A percentile compares a stretch with the other conserved stretches of the same genome.
phyloP scores from a whole-genome alignment of 495 filamentous ascomycete species.

The Xylaria grammica region DNA sequence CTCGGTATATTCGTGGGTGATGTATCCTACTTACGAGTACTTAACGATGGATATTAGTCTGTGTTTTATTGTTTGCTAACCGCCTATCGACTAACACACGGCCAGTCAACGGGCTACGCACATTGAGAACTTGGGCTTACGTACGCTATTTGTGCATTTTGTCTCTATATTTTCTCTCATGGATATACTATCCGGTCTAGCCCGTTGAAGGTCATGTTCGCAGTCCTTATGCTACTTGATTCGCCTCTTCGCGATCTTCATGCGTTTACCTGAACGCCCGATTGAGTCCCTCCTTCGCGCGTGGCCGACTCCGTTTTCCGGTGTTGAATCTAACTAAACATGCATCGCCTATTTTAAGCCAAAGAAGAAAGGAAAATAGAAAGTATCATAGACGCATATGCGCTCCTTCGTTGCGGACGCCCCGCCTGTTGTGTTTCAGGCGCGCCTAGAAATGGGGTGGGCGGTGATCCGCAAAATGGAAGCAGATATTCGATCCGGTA shows the following conservation, averaged over 20 bases:
- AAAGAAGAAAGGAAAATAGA: not conserved
- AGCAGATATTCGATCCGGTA: not conserved
- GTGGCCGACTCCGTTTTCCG: not conserved
- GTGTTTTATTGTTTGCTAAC: no score
- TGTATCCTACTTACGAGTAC: no score
- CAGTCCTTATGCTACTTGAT: no score
- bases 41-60: no score
- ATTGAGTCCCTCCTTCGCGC: not conserved
- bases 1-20: no score
- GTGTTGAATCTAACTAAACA: conserved; percentile 17
- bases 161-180: not conserved
- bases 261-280: conserved; percentile 13
- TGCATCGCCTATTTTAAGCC: not conserved
- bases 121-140: not conserved
- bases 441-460: not conserved
- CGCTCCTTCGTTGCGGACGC: no score
- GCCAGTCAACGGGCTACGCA: no score
- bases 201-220: conserved; percentile 15
- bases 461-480: not conserved
- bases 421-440: not conserved
- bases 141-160: conserved; percentile 1
- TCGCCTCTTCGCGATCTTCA: not conserved
- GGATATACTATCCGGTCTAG: not conserved
- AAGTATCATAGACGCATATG: not conserved
- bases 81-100: no score